These are phyloP conservation scores for Leccinum angustisporum DNA, from an alignment of 1,284 basidiomycete species.

Conservation along the genomic window DNA sequence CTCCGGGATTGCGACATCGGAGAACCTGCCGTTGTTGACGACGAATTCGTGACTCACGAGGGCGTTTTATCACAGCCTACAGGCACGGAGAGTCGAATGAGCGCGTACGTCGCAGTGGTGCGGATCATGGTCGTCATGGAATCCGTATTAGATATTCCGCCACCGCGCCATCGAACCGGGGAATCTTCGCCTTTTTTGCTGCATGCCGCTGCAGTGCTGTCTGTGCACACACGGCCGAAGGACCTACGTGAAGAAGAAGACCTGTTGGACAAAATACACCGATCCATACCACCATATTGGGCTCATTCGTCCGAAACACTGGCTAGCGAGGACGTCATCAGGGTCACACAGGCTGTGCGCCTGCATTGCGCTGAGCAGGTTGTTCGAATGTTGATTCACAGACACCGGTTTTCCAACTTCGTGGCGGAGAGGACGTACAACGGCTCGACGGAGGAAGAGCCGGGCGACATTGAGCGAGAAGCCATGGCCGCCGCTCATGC, in stretches of 20 bases:
- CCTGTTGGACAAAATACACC: constrained; percentile 76
- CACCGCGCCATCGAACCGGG: constrained; percentile 55
- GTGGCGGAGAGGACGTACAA: constrained; percentile 61
- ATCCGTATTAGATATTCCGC: constrained; percentile 70
- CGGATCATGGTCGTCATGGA: constrained; percentile 84
- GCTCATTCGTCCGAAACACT: constrained; percentile 77
- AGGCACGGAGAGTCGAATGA: constrained; percentile 72
- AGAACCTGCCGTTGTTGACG: constrained; percentile 82
- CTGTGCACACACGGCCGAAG: constrained; percentile 53
- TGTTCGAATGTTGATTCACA: constrained; percentile 76
- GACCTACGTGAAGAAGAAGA: constrained; percentile 78
- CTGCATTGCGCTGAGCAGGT: constrained; percentile 84
- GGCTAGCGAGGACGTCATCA: constrained; percentile 81
- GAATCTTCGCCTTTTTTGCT: constrained; percentile 59
- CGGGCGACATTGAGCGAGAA: constrained; percentile 62
- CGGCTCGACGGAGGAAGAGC: constrained; percentile 50
- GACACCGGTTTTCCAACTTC: constrained; percentile 71
- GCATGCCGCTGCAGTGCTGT: constrained; percentile 56
- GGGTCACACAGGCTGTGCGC: constrained; percentile 83
- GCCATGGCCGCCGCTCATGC: constrained; percentile 69
- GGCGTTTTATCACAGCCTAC: constrained; percentile 65
- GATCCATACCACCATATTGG: constrained; percentile 75
- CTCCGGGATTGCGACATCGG: constrained; percentile 84
- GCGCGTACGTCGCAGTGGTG: constrained; percentile 74
- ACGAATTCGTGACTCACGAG: constrained; percentile 81